These are phyloP conservation scores for Fusarium phyllophilum DNA, from an alignment of 2,329 filamentous ascomycete genomes.

Conservation along the genomic window DNA sequence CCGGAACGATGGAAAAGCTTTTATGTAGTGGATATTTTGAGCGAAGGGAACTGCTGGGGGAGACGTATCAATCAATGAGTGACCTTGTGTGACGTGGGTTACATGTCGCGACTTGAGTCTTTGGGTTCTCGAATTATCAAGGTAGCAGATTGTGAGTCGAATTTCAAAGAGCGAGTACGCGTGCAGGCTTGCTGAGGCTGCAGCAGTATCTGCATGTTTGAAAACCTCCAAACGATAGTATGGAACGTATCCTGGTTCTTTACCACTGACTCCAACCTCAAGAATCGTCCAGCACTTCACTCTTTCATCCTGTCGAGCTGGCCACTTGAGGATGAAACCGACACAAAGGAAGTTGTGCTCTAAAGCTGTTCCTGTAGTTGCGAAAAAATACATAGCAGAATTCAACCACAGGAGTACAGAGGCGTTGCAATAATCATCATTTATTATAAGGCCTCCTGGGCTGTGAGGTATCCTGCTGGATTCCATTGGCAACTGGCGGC, in stretches of 20 bases:
- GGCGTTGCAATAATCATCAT: neutral
- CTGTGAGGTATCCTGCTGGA: neutral
- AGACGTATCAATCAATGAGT: neutral
- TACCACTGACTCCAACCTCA: neutral
- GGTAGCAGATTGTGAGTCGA: neutral
- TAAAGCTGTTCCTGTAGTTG: too few species aligned
- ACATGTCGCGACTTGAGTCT: neutral
- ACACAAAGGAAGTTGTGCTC: neutral
- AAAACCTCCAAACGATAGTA: neutral
- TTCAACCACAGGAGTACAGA: neutral
- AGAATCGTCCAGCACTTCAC: neutral
- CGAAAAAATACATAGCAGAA: neutral
- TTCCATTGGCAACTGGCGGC: slow-evolving; percentile 7
- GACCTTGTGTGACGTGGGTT: too few species aligned
- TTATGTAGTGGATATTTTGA: neutral
- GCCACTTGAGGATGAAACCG: neutral
- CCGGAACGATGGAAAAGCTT: neutral
- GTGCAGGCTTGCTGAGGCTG: neutral
- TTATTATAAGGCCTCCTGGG: neutral
- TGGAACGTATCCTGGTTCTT: neutral
- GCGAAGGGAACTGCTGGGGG: neutral
- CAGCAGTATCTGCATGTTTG: neutral
- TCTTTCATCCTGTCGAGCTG: neutral
- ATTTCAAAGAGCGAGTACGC: neutral
- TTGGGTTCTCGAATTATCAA: neutral